Evolutionary conservation across 108 stramenopile genomes (phyloP).

Genomic region (Mediolabrus comicus): DNA sequence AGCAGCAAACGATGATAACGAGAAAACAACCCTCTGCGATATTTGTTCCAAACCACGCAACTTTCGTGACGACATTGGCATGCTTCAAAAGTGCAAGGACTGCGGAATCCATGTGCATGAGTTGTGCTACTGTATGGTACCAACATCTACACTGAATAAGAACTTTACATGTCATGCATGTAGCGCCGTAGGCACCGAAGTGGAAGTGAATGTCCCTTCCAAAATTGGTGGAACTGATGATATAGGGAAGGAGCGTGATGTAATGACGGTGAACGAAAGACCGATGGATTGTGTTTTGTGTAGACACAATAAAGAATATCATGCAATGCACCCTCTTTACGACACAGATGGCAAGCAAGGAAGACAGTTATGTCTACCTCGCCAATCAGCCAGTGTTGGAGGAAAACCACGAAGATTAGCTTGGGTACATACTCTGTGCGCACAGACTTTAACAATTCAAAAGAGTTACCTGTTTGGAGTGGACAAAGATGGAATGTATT

Average conservation of each 20-base stretch:
- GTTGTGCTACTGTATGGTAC: conserved; percentile 44
- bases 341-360: conserved; percentile 47
- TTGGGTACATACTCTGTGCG: conserved; percentile 59
- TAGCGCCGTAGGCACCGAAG: conserved; percentile 27
- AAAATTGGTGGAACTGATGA: conserved; percentile 23
- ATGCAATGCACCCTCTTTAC: conserved; percentile 62
- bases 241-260: conserved; percentile 16
- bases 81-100: conserved; percentile 40
- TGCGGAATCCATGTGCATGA: conserved; percentile 53
- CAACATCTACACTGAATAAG: conserved; percentile 12
- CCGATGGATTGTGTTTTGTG: conserved; percentile 61
- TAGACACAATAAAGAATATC: conserved; percentile 32
- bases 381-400: conserved; percentile 1
- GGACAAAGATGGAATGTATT: conserved; percentile 21
- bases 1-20: not conserved
- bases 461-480: conserved; percentile 43
- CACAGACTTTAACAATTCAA: conserved; percentile 7
- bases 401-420: conserved; percentile 33
- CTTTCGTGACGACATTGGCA: not conserved
- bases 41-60: conserved; percentile 1
- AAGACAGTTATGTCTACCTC: conserved; percentile 35
- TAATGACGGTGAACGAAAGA: conserved; percentile 31
- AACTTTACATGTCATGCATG: conserved; percentile 56
- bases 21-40: not conserved
- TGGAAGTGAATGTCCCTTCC: conserved; percentile 45